Conservation (phyloP, 2,329 filamentous ascomycete species). For the Lithohypha guttulata region DNA sequence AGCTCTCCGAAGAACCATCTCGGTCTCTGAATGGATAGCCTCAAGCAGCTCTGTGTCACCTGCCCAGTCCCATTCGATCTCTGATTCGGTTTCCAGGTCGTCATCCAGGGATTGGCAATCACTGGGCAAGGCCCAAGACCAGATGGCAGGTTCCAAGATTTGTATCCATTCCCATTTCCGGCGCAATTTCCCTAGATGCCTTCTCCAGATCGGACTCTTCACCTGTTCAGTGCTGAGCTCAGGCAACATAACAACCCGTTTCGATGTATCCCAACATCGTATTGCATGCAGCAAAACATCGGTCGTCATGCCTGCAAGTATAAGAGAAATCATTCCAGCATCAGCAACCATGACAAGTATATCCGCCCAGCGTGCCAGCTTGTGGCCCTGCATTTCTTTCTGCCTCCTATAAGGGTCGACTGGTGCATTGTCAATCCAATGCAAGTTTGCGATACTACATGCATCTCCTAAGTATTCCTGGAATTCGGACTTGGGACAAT, state of each 20-base stretch:
- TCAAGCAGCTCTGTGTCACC: slow-evolving; percentile 20
- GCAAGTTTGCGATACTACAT: slow-evolving; percentile 14
- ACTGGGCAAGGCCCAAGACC: slow-evolving; percentile 54
- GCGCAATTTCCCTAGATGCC: slow-evolving; percentile 73
- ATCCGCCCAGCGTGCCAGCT: slow-evolving; percentile 79
- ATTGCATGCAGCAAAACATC: slow-evolving; percentile 71
- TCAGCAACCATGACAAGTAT: slow-evolving; percentile 76
- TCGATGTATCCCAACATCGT: slow-evolving; percentile 76
- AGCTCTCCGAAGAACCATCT: slow-evolving; percentile 15
- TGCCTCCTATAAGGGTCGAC: slow-evolving; percentile 20
- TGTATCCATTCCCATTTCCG: slow-evolving; percentile 80
- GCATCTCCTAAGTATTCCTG: slow-evolving; percentile 14
- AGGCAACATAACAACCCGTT: slow-evolving; percentile 73
- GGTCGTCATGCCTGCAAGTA: slow-evolving; percentile 74
- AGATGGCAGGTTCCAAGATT: slow-evolving; percentile 69
- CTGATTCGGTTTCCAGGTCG: slow-evolving; percentile 9
- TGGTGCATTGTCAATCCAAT: slow-evolving; percentile 20
- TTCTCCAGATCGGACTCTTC: slow-evolving; percentile 80
- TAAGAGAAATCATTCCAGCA: slow-evolving; percentile 72
- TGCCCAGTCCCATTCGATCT: slow-evolving; percentile 26
- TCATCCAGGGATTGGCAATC: slow-evolving; percentile 23
- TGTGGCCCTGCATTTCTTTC: slow-evolving; percentile 26
- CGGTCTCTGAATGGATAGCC: slow-evolving; percentile 18
- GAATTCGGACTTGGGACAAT: slow-evolving; percentile 17
- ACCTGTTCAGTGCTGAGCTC: slow-evolving; percentile 85